Conservation (phyloP, 352 stramenopile genomes). For the Phytophthora litchii region DNA sequence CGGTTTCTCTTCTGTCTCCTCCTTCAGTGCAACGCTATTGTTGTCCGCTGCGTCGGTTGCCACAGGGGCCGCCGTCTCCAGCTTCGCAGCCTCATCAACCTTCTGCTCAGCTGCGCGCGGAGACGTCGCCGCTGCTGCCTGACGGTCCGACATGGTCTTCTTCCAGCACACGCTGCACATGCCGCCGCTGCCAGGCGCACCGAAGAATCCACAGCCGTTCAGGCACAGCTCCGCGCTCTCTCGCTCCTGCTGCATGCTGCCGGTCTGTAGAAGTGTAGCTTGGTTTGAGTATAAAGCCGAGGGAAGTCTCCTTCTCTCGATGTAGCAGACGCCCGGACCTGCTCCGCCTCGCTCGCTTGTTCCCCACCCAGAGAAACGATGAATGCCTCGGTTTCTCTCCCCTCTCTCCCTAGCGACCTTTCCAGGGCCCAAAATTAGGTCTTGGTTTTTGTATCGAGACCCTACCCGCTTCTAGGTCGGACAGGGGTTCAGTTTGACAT, state of each 20-base stretch:
- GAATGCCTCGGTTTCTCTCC: constrained; percentile 44
- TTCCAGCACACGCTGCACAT: constrained; percentile 90
- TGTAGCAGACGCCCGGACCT: constrained; percentile 12
- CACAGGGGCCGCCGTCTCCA: constrained; percentile 6
- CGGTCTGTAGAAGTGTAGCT: background rate
- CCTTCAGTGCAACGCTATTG: constrained; percentile 16
- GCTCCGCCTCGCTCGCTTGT: constrained; percentile 28
- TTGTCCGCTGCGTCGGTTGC: constrained; percentile 15
- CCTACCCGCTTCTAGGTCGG: constrained; percentile 9
- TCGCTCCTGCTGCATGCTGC: constrained; percentile 80
- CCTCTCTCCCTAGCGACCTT: constrained; percentile 29
- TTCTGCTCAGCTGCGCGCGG: constrained; percentile 31
- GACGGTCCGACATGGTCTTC: constrained; percentile 81
- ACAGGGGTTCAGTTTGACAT: constrained; percentile 15
- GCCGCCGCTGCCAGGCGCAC: constrained; percentile 62
- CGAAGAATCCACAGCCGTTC: constrained; percentile 84
- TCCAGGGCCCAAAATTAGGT: constrained; percentile 18
- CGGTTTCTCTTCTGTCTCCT: constrained; percentile 20
- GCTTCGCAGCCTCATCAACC: constrained; percentile 18
- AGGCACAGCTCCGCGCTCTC: constrained; percentile 76
- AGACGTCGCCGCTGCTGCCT: constrained; percentile 40
- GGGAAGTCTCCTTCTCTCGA: background rate
- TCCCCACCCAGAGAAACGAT: constrained; percentile 66
- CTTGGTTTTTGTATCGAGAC: constrained; percentile 4
- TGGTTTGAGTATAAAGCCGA: constrained; percentile 1